These are phyloP conservation scores for Termitomyces sp. DNA, from an alignment of 768 basidiomycete genomes.

Conservation along the genomic window DNA sequence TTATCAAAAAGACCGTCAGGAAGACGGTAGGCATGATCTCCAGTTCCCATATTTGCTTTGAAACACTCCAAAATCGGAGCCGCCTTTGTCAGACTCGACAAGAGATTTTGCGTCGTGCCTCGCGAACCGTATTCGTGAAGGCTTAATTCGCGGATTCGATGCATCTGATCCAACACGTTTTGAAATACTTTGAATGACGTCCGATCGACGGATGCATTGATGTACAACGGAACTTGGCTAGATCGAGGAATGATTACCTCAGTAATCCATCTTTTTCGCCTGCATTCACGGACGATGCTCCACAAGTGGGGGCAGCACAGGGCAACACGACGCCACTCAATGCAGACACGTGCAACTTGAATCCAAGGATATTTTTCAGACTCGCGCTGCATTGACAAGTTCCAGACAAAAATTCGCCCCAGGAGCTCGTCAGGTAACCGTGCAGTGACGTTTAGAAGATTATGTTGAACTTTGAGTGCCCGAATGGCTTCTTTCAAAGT, in stretches of 20 bases:
- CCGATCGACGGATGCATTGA: not conserved
- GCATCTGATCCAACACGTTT: too few relatives aligned
- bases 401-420: not conserved
- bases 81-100: too few relatives aligned
- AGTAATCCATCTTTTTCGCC: not conserved
- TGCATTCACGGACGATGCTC: not conserved
- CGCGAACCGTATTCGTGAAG: too few relatives aligned
- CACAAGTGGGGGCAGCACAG: not conserved
- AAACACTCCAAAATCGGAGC: too few relatives aligned
- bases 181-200: too few relatives aligned
- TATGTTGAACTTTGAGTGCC: not conserved
- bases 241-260: constrained; percentile 2
- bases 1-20: too few relatives aligned
- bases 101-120: too few relatives aligned
- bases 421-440: constrained; percentile 1
- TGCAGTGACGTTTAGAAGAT: not conserved
- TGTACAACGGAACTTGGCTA: not conserved
- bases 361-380: not conserved
- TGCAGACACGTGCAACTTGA: not conserved
- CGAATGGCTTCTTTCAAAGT: not conserved
- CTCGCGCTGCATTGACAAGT: not conserved
- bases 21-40: too few relatives aligned
- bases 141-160: too few relatives aligned
- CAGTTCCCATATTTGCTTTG: too few relatives aligned
- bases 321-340: constrained; percentile 1